These are phyloP conservation scores for Paramecium primaurelia DNA, from an alignment of 73 alveolate genomes.

Conservation along the genomic window DNA sequence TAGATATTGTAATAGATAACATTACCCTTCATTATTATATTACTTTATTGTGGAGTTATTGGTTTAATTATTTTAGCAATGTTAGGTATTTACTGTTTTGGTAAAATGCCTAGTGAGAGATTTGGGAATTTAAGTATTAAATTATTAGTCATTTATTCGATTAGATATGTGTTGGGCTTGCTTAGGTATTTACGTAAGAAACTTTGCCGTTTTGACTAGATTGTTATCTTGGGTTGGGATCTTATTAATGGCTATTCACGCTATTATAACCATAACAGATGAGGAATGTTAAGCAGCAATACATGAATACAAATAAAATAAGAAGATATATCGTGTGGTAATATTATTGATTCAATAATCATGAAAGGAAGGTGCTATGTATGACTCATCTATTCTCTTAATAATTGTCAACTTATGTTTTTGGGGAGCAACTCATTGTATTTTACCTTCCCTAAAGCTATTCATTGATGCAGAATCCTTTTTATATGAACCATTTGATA, in stretches of 20 bases:
- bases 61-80: background rate
- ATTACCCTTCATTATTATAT: background rate
- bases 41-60: background rate
- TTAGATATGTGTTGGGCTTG: conserved; percentile 47
- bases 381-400: background rate
- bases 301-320: background rate
- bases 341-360: background rate
- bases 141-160: background rate
- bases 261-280: background rate
- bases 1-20: background rate
- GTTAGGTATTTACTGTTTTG: conserved; percentile 27
- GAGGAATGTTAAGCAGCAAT: conserved; percentile 23
- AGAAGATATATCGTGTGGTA: background rate
- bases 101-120: conserved; percentile 19
- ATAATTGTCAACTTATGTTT: background rate
- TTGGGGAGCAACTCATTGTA: conserved; percentile 45
- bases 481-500: conserved; percentile 10
- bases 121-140: conserved; percentile 13
- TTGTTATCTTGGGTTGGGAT: background rate
- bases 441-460: background rate
- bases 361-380: background rate
- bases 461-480: conserved; percentile 6
- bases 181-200: background rate
- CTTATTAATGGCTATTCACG: background rate
- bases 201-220: background rate